phyloP scores from a whole-genome alignment of 164 flowering plant genomes.

The Magnolia officinalis region DNA sequence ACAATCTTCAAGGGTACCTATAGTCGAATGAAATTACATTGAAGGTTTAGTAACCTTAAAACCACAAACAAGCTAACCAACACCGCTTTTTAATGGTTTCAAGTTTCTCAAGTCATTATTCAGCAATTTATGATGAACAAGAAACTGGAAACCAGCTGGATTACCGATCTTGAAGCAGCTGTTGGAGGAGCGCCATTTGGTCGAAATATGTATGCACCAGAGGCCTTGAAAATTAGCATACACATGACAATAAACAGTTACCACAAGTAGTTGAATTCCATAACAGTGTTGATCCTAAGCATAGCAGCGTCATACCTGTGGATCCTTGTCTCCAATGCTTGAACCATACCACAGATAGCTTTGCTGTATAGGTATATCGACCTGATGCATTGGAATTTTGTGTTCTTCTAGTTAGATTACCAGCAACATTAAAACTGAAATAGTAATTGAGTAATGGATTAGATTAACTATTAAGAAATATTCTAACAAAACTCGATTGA shows the following conservation, averaged over 20 bases:
- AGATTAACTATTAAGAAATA: too few species aligned
- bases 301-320: conserved; percentile 35
- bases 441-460: too few species aligned
- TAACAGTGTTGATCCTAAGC: background rate
- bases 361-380: conserved; percentile 74
- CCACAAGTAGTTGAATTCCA: background rate
- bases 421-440: too few species aligned
- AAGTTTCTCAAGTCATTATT: too few species aligned
- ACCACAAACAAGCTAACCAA: background rate
- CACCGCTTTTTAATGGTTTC: too few species aligned
- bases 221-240: conserved; percentile 39
- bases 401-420: background rate
- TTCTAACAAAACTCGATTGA: too few species aligned
- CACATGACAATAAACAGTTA: conserved; percentile 5
- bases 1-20: conserved; percentile 61
- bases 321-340: conserved; percentile 45
- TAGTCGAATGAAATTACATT: conserved; percentile 4
- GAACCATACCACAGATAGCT: conserved; percentile 77
- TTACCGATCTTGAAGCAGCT: conserved; percentile 56
- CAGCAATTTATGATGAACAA: conserved; percentile 1
- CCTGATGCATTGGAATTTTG: conserved; percentile 31
- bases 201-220: conserved; percentile 88
- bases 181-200: conserved; percentile 51
- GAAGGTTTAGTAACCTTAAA: background rate
- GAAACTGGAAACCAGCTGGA: conserved; percentile 16